Base-by-base conservation (phyloP, 345 rosid genomes). In the Rhodomyrtus tomentosa region DNA sequence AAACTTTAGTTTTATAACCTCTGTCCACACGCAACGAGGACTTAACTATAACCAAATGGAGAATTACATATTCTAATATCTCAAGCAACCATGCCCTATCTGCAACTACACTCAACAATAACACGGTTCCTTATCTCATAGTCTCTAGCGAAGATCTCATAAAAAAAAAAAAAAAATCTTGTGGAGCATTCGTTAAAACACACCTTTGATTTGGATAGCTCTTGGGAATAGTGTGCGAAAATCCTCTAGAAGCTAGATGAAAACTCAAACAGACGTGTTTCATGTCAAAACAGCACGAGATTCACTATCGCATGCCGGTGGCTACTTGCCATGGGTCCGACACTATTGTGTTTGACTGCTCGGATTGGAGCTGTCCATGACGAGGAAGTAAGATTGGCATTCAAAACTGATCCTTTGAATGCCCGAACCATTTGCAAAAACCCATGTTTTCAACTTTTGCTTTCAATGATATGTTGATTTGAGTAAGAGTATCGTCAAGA, bases 1-100 rank as follows among this genome's bases (percentile, higher is more conserved):
- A 10, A 29, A n/a, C n/a, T n/a, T n/a, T n/a, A n/a, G n/a, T 29
- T 16, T 1, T 2, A 0, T 32, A 16, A 29, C 42, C 74, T 29
- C 18, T 2, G 5, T 29, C 3, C 12, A 0, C 2, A 16, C 3
- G 16, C 42, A 36, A 8, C 13, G 7, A 38, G 2, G 42, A 0
- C 38, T 68, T 16, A 16, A 32, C 13, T 1, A 16, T 32, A 9
- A 20, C 3, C 22, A 68, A 68, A 8, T 32, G 3, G 32, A 32
- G 42, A 68, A 16, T 11, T 16, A 38, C 76, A 1, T 0, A 2
- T 12, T 32, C 4, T 62, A 1, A 62, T 32, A 68, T 68, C 13
- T 68, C 42, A 16, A 20, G 2, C 7, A 9, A 45, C 45, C 6
- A 32, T 18, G 76, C 12, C 76, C 42, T 29, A 32, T 0, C 0